Conservation (phyloP, 2,329 filamentous ascomycete genomes). For the Xylaria sp. region DNA sequence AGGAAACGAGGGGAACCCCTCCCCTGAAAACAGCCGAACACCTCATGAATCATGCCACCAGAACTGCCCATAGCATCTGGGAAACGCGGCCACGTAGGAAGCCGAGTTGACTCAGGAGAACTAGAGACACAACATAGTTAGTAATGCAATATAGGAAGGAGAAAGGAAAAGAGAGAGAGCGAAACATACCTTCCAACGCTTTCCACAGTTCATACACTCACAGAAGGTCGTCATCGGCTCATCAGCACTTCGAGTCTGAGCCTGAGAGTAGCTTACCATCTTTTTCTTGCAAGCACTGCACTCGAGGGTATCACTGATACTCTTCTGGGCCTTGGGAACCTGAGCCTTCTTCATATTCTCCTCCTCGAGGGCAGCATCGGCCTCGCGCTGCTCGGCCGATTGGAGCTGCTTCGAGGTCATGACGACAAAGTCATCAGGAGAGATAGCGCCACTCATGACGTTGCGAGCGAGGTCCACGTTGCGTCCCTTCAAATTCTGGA, state of each 20-base stretch:
- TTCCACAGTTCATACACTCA: constrained; percentile 63
- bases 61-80: neutral
- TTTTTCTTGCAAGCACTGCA: constrained; percentile 90
- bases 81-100: neutral
- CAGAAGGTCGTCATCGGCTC: constrained; percentile 82
- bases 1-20: neutral
- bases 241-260: constrained; percentile 91
- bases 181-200: constrained; percentile 63
- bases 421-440: constrained; percentile 66
- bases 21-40: no score
- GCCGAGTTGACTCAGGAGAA: constrained; percentile 23
- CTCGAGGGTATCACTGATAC: constrained; percentile 78
- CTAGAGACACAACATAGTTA: constrained; percentile 27
- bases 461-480: constrained; percentile 72
- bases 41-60: constrained; percentile 13
- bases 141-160: constrained; percentile 3
- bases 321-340: constrained; percentile 87
- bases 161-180: constrained; percentile 6
- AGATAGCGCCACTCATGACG: constrained; percentile 70
- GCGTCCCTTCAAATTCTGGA: constrained; percentile 87
- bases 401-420: constrained; percentile 92
- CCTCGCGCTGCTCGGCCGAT: constrained; percentile 71
- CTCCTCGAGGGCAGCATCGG: constrained; percentile 70
- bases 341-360: constrained; percentile 98
- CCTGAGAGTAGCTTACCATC: constrained; percentile 93